phyloP scores from a whole-genome alignment of 2,329 filamentous ascomycete genomes.

The Fusarium sp. region DNA sequence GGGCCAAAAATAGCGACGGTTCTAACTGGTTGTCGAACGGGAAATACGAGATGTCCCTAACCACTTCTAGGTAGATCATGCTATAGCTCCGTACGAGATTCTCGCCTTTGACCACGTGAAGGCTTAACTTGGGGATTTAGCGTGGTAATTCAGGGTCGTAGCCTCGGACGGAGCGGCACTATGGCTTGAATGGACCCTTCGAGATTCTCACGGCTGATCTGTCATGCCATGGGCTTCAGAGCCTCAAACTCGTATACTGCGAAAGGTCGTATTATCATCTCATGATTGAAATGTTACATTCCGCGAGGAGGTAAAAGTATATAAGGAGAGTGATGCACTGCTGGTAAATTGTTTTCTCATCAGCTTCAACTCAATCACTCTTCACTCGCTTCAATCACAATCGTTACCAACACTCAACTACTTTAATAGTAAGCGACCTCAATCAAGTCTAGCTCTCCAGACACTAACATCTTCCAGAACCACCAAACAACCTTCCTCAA shows the following conservation, averaged over 20 bases:
- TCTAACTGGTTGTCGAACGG: not conserved
- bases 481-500: not conserved
- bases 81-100: not conserved
- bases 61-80: not conserved
- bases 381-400: not conserved
- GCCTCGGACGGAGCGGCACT: not conserved
- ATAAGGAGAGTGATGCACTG: not conserved
- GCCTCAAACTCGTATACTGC: not conserved
- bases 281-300: not conserved
- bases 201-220: not conserved
- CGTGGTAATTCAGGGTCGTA: not conserved
- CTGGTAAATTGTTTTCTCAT: not conserved
- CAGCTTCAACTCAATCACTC: slow-evolving; percentile 22
- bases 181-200: slow-evolving; percentile 4
- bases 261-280: not conserved
- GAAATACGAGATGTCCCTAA: slow-evolving; percentile 20
- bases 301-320: not conserved
- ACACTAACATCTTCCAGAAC: not conserved
- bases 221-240: not conserved
- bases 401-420: not conserved
- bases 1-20: not conserved
- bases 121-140: not conserved
- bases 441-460: rapidly evolving
- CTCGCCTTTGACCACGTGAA: not conserved
- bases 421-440: not conserved